Evolutionary conservation across 176 grass and related monocot genomes (phyloP), one percentile per base, ranked within the genome.

Genomic region (Miscanthus lutarioriparius): DNA sequence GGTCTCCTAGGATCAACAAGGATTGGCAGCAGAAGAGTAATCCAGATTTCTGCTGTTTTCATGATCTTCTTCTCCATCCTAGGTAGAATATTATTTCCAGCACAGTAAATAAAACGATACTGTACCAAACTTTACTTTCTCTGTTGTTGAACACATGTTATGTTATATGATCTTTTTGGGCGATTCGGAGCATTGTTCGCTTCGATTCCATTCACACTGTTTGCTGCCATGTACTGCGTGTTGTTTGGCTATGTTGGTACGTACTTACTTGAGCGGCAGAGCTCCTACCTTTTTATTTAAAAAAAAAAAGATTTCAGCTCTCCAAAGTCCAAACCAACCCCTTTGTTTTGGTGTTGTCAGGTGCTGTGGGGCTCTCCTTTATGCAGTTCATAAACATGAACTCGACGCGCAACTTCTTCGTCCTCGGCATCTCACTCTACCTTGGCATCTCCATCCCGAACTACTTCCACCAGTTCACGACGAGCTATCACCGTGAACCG

Each of bases 351-450:
- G 8, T 81, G n/a, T 76, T 51, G 47, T 72, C 77, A 97, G 94
- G 87, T 74, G 94, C 94, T 8, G 76, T 93, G 23, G 94, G 94
- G 36, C 91, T 97, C 25, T 97, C 94, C 54, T 82, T 91, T 30
- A 64, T 93, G 86, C 94, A 97, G 75, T 97, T 97, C 82, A 91
- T 87, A 37, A 97, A 97, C 87, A 97, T 97, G 94, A 97, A 97
- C 86, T 97, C 94, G 1, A 97, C 88, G 91, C 87, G 94, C 45
- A 97, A 88, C 83, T 82, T 97, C 54, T 93, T 97, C 74, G 90
- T 91, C 37, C 19, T 82, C 2, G 94, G 94, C 17, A 48, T 91
- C 36, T 97, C 94, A 0, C 82, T 97, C 71, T 97, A 90, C 78
- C 94, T 97, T 19, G 94, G 94, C 73, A 36, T 97, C 58, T 97